Conservation (phyloP, 179 eudicot species). For the Spinacia oleracea region DNA sequence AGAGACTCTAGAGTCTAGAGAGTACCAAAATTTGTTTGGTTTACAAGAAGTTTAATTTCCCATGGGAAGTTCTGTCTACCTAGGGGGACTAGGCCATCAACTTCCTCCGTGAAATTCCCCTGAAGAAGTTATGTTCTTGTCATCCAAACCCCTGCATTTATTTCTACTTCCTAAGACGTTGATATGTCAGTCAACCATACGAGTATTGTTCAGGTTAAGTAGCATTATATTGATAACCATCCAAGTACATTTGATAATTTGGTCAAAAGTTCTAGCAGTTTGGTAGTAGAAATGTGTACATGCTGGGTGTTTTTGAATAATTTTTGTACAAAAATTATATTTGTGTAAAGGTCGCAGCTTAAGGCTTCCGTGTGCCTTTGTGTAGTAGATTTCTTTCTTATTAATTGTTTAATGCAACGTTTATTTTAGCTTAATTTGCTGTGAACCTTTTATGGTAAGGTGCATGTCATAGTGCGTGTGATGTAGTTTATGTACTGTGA, state of each 20-base stretch:
- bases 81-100: too few species aligned
- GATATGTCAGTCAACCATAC: too few species aligned
- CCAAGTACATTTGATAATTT: background rate
- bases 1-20: too few species aligned
- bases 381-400: slow-evolving; percentile 6
- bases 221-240: background rate
- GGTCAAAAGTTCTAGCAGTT: background rate
- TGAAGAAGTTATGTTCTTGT: too few species aligned
- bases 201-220: background rate
- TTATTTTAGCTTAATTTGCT: background rate
- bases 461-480: background rate
- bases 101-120: too few species aligned
- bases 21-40: too few species aligned
- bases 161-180: too few species aligned
- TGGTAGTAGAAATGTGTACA: slow-evolving; percentile 9
- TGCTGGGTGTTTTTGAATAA: background rate
- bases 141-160: too few species aligned
- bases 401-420: background rate
- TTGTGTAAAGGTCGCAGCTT: background rate
- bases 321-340: background rate
- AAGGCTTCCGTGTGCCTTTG: background rate
- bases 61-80: too few species aligned
- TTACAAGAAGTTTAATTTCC: too few species aligned
- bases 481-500: background rate
- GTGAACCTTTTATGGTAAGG: background rate